Percentiles rank a stretch among this genome's conserved stretches.
Evolutionary conservation across 106 monocot genomes (phyloP).

Genomic region (Allium fistulosum): DNA sequence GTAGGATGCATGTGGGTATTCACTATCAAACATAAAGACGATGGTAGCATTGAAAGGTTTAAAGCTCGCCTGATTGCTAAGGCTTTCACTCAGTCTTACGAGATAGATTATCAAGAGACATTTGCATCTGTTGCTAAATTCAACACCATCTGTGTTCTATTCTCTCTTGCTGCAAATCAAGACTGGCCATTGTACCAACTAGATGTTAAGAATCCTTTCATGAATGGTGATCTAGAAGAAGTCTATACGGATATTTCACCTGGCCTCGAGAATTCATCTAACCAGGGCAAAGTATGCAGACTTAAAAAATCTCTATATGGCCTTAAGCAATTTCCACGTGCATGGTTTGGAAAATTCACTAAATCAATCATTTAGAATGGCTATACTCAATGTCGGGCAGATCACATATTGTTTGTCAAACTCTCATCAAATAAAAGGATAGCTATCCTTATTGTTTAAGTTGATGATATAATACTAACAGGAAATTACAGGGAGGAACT

Average conservation of each 20-base stretch:
- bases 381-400: no score
- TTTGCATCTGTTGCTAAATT: conserved; percentile 6
- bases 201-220: neutral
- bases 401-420: no score
- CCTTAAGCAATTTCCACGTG: neutral
- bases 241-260: neutral
- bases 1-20: neutral
- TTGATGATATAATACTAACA: no score
- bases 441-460: no score
- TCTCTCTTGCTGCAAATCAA: conserved; percentile 4
- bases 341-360: no score
- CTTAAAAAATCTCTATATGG: neutral
- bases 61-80: neutral
- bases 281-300: neutral
- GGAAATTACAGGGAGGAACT: no score
- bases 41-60: conserved; percentile 3
- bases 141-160: neutral
- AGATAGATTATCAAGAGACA: conserved; percentile 6
- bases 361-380: no score
- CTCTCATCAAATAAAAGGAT: no score
- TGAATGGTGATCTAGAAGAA: no score
- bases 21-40: conserved; percentile 2
- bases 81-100: conserved; percentile 1
- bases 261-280: conserved; percentile 2
- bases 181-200: conserved; percentile 9